Evolutionary conservation across 2,329 filamentous ascomycete genomes (phyloP).

Genomic region (Ceratocystis lukuohia): DNA sequence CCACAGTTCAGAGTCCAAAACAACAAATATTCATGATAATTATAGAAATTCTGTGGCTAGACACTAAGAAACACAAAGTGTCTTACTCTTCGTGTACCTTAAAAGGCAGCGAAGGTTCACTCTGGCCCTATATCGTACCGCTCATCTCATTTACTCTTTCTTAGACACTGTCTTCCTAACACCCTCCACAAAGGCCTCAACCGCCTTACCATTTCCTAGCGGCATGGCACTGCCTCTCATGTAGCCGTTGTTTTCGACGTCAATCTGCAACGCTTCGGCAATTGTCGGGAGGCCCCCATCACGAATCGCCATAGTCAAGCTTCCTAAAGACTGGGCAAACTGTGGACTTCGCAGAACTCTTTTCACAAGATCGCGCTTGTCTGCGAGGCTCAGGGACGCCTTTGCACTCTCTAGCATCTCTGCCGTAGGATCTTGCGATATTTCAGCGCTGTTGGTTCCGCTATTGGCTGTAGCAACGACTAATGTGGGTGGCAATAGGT

Average conservation of each 20-base stretch:
- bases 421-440: conserved; percentile 51
- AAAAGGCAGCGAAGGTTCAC: neutral
- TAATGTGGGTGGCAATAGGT: conserved; percentile 63
- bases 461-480: conserved; percentile 59
- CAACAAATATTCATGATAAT: neutral
- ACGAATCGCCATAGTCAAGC: conserved; percentile 72
- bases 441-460: conserved; percentile 29
- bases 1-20: neutral
- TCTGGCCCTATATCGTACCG: neutral
- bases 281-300: conserved; percentile 86
- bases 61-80: neutral
- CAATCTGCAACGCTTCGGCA: conserved; percentile 69
- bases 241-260: conserved; percentile 72
- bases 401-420: conserved; percentile 60
- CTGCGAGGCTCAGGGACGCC: conserved; percentile 54
- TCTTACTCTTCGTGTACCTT: neutral
- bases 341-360: conserved; percentile 81
- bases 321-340: conserved; percentile 73
- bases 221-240: conserved; percentile 67
- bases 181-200: conserved; percentile 83
- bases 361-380: conserved; percentile 70
- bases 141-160: conserved; percentile 12
- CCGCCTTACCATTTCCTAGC: conserved; percentile 72
- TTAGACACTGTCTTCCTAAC: conserved; percentile 57
- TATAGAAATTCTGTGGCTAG: neutral